Conservation (phyloP, 148 eudicot genomes). For the Spergularia marina region DNA sequence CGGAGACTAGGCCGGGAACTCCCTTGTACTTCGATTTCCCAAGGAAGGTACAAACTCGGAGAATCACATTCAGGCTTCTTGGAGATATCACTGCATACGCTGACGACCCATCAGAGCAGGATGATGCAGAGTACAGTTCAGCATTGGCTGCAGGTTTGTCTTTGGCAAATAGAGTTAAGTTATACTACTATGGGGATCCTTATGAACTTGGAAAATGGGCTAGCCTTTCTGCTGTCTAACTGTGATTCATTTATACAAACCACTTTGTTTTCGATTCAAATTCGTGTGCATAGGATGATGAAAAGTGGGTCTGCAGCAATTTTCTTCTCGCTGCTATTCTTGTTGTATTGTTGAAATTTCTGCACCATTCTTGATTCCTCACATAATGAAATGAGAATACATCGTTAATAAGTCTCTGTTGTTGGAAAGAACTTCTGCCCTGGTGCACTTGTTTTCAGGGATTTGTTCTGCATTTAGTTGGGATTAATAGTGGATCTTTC, state of each 20-base stretch:
- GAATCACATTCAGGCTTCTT: constrained; percentile 69
- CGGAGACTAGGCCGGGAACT: constrained; percentile 80
- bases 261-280: constrained; percentile 2
- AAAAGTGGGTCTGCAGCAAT: constrained; percentile 11
- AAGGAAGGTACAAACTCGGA: constrained; percentile 58
- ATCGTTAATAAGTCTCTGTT: background rate
- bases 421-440: background rate
- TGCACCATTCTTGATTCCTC: constrained; percentile 23
- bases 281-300: constrained; percentile 18
- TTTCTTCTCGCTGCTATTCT: constrained; percentile 21
- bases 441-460: too few relatives aligned
- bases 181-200: constrained; percentile 86
- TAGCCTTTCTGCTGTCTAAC: constrained; percentile 31
- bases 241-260: background rate
- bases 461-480: background rate
- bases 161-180: constrained; percentile 71
- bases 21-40: constrained; percentile 92
- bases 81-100: constrained; percentile 78
- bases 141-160: constrained; percentile 72
- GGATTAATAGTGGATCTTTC: too few relatives aligned
- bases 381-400: constrained; percentile 3
- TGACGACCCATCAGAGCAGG: constrained; percentile 79
- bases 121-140: constrained; percentile 51
- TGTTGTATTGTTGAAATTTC: constrained; percentile 18
- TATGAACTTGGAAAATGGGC: constrained; percentile 97